Evolutionary conservation across 2,329 filamentous ascomycete species (phyloP), one percentile per base, ranked within the genome.

Genomic region (Hortaea werneckii): DNA sequence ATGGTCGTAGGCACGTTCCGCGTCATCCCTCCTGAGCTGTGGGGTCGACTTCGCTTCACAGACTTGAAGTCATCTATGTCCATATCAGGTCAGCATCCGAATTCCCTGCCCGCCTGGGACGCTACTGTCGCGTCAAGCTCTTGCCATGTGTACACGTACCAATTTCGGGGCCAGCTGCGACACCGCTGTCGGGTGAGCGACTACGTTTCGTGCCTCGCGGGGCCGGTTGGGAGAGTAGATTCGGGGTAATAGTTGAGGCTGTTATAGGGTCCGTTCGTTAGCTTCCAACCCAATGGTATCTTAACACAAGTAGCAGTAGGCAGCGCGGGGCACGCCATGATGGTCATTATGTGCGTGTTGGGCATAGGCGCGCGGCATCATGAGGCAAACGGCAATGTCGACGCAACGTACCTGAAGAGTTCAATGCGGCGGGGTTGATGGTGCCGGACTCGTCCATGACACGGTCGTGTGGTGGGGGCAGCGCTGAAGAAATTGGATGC

Each of bases 371-470:
- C 20, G 20, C 20, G 20, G 20, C 20, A 20, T 4, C 20, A 20
- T 20, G 20, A 20, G 20, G 20, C 20, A 20, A 20, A 20, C 20
- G 4, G 20, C 5, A 20, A 11, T 37, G 45, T 12, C 32, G 43
- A 39, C 41, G 37, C 39, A 55, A 35, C 62, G 56, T 81, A 90
- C 85, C 80, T 73, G 81, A 73, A 65, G 82, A 82, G 72, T 84
- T 87, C 72, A 94, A 77, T 54, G 84, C 85, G 62, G 86, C 86
- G 66, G 87, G 87, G 75, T 94, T 87, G 75, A 94, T 92, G 64
- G 87, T 94, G 65, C 84, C 85, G 74, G 83, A 83, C 66, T 86
- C 83, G 77, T 85, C 83, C 60, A 76, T 72, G 54, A 54, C 53
- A 58, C 56, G 50, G 52, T 51, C 52, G 47, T 54, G 54, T 50